Percentiles rank a stretch among this genome's conserved stretches.
Conservation (phyloP, 352 stramenopile species). For the Globisporangium spinosum region DNA sequence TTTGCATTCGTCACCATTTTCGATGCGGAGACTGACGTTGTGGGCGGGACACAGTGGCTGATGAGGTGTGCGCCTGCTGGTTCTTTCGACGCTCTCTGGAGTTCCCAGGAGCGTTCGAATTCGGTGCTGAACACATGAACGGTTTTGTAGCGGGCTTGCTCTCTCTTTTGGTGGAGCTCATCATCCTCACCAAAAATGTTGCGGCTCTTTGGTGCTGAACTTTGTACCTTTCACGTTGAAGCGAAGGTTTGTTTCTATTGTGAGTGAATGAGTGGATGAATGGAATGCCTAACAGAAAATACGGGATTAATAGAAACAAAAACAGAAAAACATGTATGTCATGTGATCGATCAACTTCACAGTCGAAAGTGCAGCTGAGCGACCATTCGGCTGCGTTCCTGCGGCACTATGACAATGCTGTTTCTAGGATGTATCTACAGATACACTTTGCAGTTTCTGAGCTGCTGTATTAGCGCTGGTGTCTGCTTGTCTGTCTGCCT, state of each 20-base stretch:
- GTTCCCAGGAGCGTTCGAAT: neutral
- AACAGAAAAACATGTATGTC: too few relatives aligned
- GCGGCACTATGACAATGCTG: neutral
- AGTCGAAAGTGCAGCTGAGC: neutral
- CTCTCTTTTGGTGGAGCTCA: neutral
- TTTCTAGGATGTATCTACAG: neutral
- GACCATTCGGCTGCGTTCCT: neutral
- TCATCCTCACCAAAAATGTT: neutral
- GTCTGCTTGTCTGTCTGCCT: too few relatives aligned
- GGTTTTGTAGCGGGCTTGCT: neutral
- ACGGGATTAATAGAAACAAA: too few relatives aligned
- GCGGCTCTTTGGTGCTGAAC: neutral
- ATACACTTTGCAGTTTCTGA: neutral
- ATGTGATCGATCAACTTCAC: neutral
- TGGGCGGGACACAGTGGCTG: neutral
- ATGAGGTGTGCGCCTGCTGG: neutral
- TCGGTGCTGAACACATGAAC: neutral
- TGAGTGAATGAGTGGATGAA: too few relatives aligned
- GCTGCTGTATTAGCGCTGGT: too few relatives aligned
- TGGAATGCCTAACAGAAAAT: too few relatives aligned
- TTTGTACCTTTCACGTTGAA: neutral
- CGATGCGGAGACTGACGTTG: neutral
- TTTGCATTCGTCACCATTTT: too few relatives aligned
- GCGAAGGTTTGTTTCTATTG: too few relatives aligned
- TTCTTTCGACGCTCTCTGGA: neutral